Conservation (phyloP, 306 rosid species). For the Pyrus betulifolia region DNA sequence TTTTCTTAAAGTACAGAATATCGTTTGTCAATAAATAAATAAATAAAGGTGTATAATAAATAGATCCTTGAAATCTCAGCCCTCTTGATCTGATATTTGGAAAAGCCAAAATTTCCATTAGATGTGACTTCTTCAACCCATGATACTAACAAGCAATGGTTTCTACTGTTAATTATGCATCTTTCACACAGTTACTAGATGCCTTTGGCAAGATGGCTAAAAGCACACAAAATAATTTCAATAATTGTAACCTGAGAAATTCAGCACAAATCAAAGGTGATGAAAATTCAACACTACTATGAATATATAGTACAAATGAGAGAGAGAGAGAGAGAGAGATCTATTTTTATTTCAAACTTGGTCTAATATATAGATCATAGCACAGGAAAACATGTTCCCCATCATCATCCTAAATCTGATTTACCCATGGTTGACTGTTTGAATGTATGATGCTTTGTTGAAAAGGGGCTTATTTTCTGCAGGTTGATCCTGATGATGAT, state of each 20-base stretch:
- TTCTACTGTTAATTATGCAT: not conserved
- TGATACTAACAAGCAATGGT: no score
- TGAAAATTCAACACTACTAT: not conserved
- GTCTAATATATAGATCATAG: not conserved
- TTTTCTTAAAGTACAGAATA: accelerated
- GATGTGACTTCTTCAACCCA: no score
- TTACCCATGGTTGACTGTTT: slow-evolving; percentile 3
- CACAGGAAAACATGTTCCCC: not conserved
- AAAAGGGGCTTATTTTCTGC: not conserved
- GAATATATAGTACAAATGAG: not conserved
- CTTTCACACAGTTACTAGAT: not conserved
- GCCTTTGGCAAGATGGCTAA: not conserved
- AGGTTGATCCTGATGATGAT: not conserved
- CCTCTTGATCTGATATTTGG: not conserved
- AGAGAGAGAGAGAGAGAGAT: not conserved
- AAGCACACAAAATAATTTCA: not conserved
- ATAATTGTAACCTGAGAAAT: not conserved
- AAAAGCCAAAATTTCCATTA: no score
- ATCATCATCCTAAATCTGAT: not conserved
- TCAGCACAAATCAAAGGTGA: not conserved
- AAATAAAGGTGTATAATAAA: not conserved
- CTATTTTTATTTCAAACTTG: not conserved
- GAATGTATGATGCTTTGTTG: not conserved
- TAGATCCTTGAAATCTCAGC: not conserved
- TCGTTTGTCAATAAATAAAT: no score